phyloP scores from a whole-genome alignment of 2,329 filamentous ascomycete species.

The Xylaria sp. region DNA sequence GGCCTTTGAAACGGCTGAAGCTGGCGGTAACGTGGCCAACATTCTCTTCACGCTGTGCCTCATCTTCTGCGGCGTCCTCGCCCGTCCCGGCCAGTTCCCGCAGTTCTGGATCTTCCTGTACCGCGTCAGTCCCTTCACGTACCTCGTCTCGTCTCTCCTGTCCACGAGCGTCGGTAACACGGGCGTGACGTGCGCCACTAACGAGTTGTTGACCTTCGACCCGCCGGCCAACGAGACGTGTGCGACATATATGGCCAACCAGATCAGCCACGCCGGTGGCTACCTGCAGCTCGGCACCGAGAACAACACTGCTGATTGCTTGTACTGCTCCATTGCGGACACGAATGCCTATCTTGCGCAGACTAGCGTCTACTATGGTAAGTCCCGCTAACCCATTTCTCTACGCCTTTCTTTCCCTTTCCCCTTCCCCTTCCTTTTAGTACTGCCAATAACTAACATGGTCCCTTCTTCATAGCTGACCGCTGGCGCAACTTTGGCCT shows the following conservation, averaged over 20 bases:
- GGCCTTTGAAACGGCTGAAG: slow-evolving; percentile 78
- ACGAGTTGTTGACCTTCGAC: slow-evolving; percentile 72
- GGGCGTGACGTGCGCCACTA: slow-evolving; percentile 67
- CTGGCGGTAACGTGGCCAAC: slow-evolving; percentile 79
- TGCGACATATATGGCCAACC: slow-evolving; percentile 63
- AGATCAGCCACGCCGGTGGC: slow-evolving; percentile 60
- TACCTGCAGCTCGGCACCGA: slow-evolving; percentile 52
- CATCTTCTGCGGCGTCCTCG: slow-evolving; percentile 81
- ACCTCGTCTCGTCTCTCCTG: slow-evolving; percentile 75
- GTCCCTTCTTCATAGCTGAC: slow-evolving; percentile 46
- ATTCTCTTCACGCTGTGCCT: slow-evolving; percentile 78
- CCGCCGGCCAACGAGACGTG: slow-evolving; percentile 67
- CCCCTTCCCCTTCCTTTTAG: not conserved
- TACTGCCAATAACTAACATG: slow-evolving; percentile 30
- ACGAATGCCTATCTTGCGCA: slow-evolving; percentile 54
- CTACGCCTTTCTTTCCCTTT: not conserved
- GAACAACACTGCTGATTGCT: slow-evolving; percentile 56
- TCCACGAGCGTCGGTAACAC: slow-evolving; percentile 72
- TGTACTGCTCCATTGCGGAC: slow-evolving; percentile 54
- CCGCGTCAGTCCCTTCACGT: slow-evolving; percentile 78
- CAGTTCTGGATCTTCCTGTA: slow-evolving; percentile 85
- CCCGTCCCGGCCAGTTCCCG: slow-evolving; percentile 69
- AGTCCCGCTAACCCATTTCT: slow-evolving; percentile 26
- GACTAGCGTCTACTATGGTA: slow-evolving; percentile 57
- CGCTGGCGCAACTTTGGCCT: slow-evolving; percentile 69